Percentiles rank a stretch among this genome's conserved stretches.
These are phyloP conservation scores for Rhododendron mucronatum DNA, from an alignment of 148 eudicot genomes.

Conservation along the genomic window DNA sequence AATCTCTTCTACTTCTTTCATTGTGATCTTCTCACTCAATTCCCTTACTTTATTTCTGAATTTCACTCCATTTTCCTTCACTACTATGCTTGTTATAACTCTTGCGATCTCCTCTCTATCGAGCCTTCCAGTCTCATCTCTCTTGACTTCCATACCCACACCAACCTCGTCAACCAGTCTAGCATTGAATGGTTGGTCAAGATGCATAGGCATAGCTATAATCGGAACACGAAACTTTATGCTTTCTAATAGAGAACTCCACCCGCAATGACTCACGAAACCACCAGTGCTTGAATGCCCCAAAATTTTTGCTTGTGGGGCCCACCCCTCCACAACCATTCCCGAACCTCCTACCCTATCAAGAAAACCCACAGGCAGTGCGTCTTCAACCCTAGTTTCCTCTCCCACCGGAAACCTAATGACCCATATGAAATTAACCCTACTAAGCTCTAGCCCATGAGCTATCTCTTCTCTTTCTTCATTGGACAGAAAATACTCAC, in stretches of 20 bases:
- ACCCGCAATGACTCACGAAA: constrained; percentile 37
- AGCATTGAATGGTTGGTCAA: constrained; percentile 32
- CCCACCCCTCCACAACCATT: constrained; percentile 23
- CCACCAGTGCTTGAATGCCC: constrained; percentile 21
- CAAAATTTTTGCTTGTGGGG: constrained; percentile 27
- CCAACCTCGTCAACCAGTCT: constrained; percentile 23
- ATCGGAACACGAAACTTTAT: constrained; percentile 20
- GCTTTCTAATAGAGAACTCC: constrained; percentile 30
- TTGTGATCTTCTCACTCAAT: neutral
- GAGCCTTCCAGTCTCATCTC: constrained; percentile 16
- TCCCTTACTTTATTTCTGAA: constrained; percentile 16
- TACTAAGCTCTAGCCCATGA: constrained; percentile 23
- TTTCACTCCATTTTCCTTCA: constrained; percentile 6
- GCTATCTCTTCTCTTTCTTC: constrained; percentile 29
- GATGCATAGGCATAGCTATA: constrained; percentile 21
- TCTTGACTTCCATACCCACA: constrained; percentile 17
- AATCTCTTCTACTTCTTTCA: constrained; percentile 10
- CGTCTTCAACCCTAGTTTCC: constrained; percentile 7
- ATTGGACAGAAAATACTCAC: constrained; percentile 14
- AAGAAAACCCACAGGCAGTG: constrained; percentile 23
- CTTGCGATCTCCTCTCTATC: constrained; percentile 10
- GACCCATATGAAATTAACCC: constrained; percentile 26
- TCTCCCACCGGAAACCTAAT: constrained; percentile 20
- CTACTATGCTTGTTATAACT: constrained; percentile 13
- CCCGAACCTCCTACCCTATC: constrained; percentile 21